Percentiles rank a stretch among this genome's conserved stretches.
phyloP scores from a whole-genome alignment of 2,329 filamentous ascomycete species.

The Pseudofabraea citricarpa region DNA sequence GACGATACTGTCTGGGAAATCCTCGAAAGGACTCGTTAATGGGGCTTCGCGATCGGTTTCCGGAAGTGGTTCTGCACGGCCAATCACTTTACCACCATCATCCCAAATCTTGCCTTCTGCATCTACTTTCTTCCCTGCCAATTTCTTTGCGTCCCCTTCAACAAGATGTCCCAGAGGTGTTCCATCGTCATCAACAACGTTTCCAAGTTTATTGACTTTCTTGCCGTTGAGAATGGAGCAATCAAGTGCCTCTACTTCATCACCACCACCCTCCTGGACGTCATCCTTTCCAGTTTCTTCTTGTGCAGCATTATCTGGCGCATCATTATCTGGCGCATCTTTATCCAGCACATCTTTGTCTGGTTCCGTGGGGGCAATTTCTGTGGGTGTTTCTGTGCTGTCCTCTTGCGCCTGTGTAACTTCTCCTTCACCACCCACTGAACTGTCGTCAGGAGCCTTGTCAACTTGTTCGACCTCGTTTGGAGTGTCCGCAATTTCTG shows the following conservation, averaged over 20 bases:
- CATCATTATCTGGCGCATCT: too few relatives aligned
- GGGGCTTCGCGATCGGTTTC: conserved; percentile 44
- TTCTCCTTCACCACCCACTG: too few relatives aligned
- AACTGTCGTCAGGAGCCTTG: too few relatives aligned
- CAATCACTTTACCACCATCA: conserved; percentile 62
- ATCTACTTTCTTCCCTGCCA: conserved; percentile 60
- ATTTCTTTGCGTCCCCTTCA: conserved; percentile 55
- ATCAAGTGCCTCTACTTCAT: conserved; percentile 9
- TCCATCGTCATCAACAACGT: conserved; percentile 42
- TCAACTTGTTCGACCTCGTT: too few relatives aligned
- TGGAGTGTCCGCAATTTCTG: too few relatives aligned
- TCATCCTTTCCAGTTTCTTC: too few relatives aligned
- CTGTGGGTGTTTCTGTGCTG: too few relatives aligned
- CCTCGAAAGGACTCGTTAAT: conserved; percentile 49
- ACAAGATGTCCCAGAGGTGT: conserved; percentile 55
- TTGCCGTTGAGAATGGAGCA: conserved; percentile 40
- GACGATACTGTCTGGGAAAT: conserved; percentile 49
- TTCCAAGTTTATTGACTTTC: conserved; percentile 53
- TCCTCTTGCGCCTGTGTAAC: too few relatives aligned
- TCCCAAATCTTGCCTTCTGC: conserved; percentile 69
- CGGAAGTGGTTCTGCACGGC: conserved; percentile 60
- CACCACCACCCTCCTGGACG: not conserved
- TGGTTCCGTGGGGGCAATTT: too few relatives aligned
- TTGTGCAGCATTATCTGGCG: too few relatives aligned
- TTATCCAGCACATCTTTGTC: too few relatives aligned